phyloP scores from a whole-genome alignment of 140 eudicot genomes.

The Anethum foeniculum region DNA sequence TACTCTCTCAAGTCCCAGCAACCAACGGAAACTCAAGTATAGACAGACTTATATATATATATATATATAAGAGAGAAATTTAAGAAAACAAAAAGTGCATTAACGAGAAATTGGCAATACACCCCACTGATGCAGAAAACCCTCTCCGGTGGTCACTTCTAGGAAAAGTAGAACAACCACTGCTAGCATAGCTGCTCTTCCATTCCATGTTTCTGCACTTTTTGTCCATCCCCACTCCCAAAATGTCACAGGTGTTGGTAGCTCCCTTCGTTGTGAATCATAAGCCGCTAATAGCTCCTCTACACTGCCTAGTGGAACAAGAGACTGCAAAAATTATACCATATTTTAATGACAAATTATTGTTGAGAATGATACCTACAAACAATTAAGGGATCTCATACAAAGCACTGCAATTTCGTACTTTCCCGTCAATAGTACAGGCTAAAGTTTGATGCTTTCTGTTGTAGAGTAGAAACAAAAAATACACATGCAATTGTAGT shows the following conservation, averaged over 20 bases:
- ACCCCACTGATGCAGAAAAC: conserved; percentile 97
- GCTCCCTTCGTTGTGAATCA: conserved; percentile 93
- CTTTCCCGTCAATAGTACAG: background rate
- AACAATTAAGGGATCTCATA: background rate
- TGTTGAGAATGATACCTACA: background rate
- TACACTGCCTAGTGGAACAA: conserved; percentile 96
- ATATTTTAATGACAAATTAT: background rate
- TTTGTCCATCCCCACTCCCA: conserved; percentile 99
- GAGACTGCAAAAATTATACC: conserved; percentile 46
- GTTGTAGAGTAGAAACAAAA: background rate
- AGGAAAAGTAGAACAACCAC: conserved; percentile 72
- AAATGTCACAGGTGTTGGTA: conserved; percentile 84
- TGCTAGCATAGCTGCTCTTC: conserved; percentile 93
- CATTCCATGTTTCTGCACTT: conserved; percentile 99
- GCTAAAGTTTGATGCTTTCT: background rate
- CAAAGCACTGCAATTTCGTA: background rate
- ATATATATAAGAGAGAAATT: background rate
- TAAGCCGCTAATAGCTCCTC: conserved; percentile 96
- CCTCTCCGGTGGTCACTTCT: conserved; percentile 97
- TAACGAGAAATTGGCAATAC: conserved; percentile 51
- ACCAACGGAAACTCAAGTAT: background rate
- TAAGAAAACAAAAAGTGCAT: background rate
- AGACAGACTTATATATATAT: background rate
- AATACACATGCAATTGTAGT: background rate
- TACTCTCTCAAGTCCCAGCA: background rate